Base-by-base conservation (phyloP, 768 basidiomycete species). In the Exsudoporus frostii region DNA sequence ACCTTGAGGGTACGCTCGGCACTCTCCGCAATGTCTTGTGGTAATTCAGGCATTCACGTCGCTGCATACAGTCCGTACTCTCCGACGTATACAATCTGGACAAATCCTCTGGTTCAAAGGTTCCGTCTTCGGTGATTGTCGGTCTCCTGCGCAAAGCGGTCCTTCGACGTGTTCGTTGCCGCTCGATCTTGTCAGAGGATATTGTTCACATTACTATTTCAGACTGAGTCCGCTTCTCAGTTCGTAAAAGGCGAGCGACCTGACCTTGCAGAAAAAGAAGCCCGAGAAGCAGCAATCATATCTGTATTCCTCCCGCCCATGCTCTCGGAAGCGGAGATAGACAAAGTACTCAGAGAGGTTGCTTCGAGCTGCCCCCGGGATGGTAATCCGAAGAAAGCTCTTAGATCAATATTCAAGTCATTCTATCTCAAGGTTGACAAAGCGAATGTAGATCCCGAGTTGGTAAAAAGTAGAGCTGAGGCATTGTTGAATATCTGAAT, bases 41-140 rank as follows among this genome's bases (percentile, higher is more conserved):
- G n/a, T 27, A 19, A n/a, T 51, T 48, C 34, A 24, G 13, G 22
- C 40, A 37, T 45, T 51, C 27, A 55, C 32, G 15, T 17, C 25
- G 14, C 27, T 22, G 40, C 30, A 39, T 43, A 36, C 55, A 89
- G 87, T 83, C 85, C 24, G 77, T 87, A 30, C 74, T 90, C 17
- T 76, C 88, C 10, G 88, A 90, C 52, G 76, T 90, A 3, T 82
- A 88, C 57, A 76, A 79, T 9, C 76, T 81, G 33, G 87, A 88
- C 69, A 90, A 90, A 68, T 64, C 66, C 7, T 67, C 77, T 25
- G 64, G 72, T 25, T 71, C 73, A 39, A 71, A 73, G 27, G 59
- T 83, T 11, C 57, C 77, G n/a, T 71, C 80, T 6, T 73, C 84
- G 6, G 69, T 71, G 33, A 76, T 86, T 38, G 66, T 79, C 25